These are phyloP conservation scores for Coemansia sp. DNA, from an alignment of 192 early-diverging fungal species.

Conservation along the genomic window DNA sequence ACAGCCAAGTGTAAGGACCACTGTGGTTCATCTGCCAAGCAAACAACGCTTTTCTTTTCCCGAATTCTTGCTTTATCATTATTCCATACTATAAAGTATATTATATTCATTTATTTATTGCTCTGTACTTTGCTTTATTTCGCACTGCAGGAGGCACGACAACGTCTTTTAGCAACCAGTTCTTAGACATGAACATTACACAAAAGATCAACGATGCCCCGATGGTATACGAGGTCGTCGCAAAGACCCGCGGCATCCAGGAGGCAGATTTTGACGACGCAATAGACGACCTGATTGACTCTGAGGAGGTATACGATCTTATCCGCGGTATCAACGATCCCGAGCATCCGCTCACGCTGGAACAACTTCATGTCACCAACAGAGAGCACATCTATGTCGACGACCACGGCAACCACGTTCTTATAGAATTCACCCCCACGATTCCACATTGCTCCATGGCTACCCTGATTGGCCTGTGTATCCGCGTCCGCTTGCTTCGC, in stretches of 20 bases:
- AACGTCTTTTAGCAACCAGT: not conserved
- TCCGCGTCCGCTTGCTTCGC: conserved; percentile 87
- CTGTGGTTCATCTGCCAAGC: too few relatives aligned
- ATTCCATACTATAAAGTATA: not conserved
- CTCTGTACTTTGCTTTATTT: conserved; percentile 1
- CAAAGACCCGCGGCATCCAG: conserved; percentile 36
- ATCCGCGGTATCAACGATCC: conserved; percentile 97
- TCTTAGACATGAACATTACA: conserved; percentile 43
- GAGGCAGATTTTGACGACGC: conserved; percentile 74
- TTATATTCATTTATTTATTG: not conserved
- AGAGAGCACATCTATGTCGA: conserved; percentile 81
- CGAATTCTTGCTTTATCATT: not conserved
- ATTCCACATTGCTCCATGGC: conserved; percentile 99
- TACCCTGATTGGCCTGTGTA: conserved; percentile 96
- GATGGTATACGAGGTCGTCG: conserved; percentile 69
- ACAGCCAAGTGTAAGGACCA: too few relatives aligned
- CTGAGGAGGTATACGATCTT: conserved; percentile 90
- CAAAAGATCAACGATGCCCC: conserved; percentile 79
- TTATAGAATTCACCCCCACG: conserved; percentile 92
- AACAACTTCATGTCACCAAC: conserved; percentile 95
- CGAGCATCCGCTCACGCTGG: conserved; percentile 96
- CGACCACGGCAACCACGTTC: conserved; percentile 65
- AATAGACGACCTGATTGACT: conserved; percentile 74
- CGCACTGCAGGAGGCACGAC: too few relatives aligned
- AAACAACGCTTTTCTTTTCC: not conserved